Conservation (phyloP, 2,329 filamentous ascomycete genomes). For the Rhinocladiella mackenziei region DNA sequence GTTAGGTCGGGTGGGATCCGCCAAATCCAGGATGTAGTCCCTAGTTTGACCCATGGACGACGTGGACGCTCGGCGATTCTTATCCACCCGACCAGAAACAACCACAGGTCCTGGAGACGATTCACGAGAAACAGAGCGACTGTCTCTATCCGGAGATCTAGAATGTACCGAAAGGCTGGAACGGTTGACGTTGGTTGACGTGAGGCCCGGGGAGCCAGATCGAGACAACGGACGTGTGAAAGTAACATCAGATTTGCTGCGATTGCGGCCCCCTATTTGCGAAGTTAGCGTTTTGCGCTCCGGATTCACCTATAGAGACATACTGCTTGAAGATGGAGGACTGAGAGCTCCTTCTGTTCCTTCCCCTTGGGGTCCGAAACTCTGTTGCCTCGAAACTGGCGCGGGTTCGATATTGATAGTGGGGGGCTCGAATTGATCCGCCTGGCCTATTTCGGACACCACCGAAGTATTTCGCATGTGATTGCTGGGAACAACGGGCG, state of each 20-base stretch:
- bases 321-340: conserved; percentile 54
- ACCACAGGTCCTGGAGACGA: conserved; percentile 37
- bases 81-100: conserved; percentile 32
- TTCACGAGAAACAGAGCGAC: conserved; percentile 39
- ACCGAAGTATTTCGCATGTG: conserved; percentile 47
- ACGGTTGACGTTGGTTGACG: conserved; percentile 26
- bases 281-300: conserved; percentile 23
- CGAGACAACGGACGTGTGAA: conserved; percentile 33
- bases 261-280: conserved; percentile 49
- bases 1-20: conserved; percentile 78
- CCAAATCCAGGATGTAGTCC: conserved; percentile 83
- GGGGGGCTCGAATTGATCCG: conserved; percentile 78
- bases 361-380: conserved; percentile 64
- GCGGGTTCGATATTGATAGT: conserved; percentile 94
- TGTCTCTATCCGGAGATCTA: conserved; percentile 39
- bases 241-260: conserved; percentile 56
- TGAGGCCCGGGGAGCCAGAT: conserved; percentile 28
- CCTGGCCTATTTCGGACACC: conserved; percentile 60
- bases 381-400: conserved; percentile 58
- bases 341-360: conserved; percentile 72
- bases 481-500: conserved; percentile 42
- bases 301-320: background rate
- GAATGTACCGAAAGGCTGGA: conserved; percentile 38
- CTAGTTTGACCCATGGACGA: conserved; percentile 52
- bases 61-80: conserved; percentile 43